Conservation (phyloP, 2,329 filamentous ascomycete genomes). For the Cyphellophora europaea region DNA sequence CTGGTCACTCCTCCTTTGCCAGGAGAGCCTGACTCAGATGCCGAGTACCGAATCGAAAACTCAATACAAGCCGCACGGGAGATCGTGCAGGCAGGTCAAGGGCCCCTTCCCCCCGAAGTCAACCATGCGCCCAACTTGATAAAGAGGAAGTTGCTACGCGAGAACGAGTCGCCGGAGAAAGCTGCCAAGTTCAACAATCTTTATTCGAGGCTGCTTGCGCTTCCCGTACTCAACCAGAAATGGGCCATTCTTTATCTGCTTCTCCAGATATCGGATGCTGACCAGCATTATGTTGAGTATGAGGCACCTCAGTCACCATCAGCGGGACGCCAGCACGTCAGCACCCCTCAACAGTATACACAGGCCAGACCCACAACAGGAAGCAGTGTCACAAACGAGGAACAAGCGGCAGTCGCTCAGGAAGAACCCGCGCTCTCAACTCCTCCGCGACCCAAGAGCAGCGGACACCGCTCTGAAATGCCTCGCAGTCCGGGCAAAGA, state of each 20-base stretch:
- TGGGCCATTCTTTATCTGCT: constrained; percentile 93
- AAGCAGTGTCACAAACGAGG: not conserved
- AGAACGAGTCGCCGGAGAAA: constrained; percentile 62
- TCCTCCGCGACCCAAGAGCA: constrained; percentile 3
- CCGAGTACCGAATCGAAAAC: constrained; percentile 60
- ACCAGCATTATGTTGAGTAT: constrained; percentile 37
- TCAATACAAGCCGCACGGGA: constrained; percentile 42
- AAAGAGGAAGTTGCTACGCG: constrained; percentile 74
- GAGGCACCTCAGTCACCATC: constrained; percentile 27
- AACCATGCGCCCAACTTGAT: constrained; percentile 92
- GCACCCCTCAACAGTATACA: constrained; percentile 2
- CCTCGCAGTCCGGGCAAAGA: not conserved
- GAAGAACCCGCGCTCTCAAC: constrained; percentile 3
- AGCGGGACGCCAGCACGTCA: not conserved
- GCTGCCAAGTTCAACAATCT: constrained; percentile 82
- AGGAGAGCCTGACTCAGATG: constrained; percentile 56
- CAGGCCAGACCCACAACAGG: constrained; percentile 1
- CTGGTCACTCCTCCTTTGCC: constrained; percentile 55
- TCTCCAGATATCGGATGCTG: constrained; percentile 62
- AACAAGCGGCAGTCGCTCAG: constrained; percentile 1
- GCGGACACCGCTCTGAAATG: not conserved
- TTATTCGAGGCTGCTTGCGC: constrained; percentile 78
- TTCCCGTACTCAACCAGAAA: constrained; percentile 89
- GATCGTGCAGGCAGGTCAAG: constrained; percentile 29
- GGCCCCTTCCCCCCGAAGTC: constrained; percentile 38